Percentiles rank a stretch among this genome's conserved stretches.
These are phyloP conservation scores for Aspergillus terreus DNA, from an alignment of 2,329 filamentous ascomycete species.

Conservation along the genomic window DNA sequence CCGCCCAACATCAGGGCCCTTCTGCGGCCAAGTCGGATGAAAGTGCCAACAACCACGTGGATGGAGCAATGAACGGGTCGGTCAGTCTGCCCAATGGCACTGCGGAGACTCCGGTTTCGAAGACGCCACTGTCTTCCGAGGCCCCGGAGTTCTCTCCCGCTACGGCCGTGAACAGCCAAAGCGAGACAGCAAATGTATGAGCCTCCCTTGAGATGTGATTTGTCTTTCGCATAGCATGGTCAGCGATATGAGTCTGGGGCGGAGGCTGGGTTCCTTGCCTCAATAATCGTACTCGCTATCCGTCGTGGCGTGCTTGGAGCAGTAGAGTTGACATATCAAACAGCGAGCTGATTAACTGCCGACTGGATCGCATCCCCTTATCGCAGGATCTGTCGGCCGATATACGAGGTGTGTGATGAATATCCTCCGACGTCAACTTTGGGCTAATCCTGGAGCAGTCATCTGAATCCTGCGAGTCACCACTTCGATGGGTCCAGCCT, in stretches of 20 bases:
- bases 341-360: conserved; percentile 43
- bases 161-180: conserved; percentile 24
- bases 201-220: conserved; percentile 28
- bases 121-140: conserved; percentile 58
- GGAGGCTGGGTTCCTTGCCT: conserved; percentile 21
- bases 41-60: conserved; percentile 29
- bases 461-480: not conserved
- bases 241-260: conserved; percentile 40
- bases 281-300: conserved; percentile 34
- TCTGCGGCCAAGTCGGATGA: conserved; percentile 38
- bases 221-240: conserved; percentile 49
- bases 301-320: conserved; percentile 55
- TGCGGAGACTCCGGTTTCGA: conserved; percentile 33
- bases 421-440: not conserved
- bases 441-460: not conserved
- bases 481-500: not conserved
- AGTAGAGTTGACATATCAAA: conserved; percentile 37
- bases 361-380: conserved; percentile 20
- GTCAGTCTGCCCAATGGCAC: conserved; percentile 38
- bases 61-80: conserved; percentile 31
- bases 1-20: conserved; percentile 72
- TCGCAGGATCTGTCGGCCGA: conserved; percentile 29
- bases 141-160: conserved; percentile 61
- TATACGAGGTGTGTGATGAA: conserved; percentile 2
- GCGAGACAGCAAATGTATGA: conserved; percentile 37